These are phyloP conservation scores for Trypanosoma congolense DNA, from an alignment of 208 protist species.

Conservation along the genomic window DNA sequence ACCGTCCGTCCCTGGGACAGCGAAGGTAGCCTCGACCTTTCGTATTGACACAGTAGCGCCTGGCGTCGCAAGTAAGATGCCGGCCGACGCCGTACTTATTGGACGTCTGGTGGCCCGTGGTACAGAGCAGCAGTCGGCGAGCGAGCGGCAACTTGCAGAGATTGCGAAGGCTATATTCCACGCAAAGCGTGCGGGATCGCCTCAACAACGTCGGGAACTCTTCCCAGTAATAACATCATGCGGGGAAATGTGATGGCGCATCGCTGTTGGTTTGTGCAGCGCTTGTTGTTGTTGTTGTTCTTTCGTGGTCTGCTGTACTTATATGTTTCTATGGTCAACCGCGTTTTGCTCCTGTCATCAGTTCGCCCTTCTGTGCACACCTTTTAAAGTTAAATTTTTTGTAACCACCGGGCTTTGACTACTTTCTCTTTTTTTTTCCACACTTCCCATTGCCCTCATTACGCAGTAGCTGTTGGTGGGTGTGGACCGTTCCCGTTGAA, in stretches of 20 bases:
- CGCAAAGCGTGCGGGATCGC: constrained; percentile 4
- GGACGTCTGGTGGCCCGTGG: constrained; percentile 22
- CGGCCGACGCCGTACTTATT: constrained; percentile 15
- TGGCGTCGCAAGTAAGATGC: constrained; percentile 5
- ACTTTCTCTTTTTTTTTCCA: no score
- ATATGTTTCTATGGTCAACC: no score
- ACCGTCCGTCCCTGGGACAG: not conserved
- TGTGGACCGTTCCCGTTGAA: no score
- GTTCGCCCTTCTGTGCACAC: no score
- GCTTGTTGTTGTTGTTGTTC: no score
- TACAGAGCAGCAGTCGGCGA: not conserved
- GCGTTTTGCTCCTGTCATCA: no score
- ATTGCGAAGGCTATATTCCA: constrained; percentile 21
- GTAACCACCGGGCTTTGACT: no score
- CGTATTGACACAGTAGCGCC: constrained; percentile 18
- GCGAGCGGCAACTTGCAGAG: constrained; percentile 12
- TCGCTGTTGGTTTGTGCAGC: no score
- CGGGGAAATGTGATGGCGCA: constrained; percentile 23
- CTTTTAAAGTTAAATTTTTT: no score
- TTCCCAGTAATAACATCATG: constrained; percentile 24
- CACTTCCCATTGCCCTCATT: no score
- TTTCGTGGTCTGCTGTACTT: no score
- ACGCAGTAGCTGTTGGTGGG: no score
- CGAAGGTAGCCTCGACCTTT: constrained; percentile 21
- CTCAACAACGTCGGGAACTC: not conserved